phyloP scores from a whole-genome alignment of 2,329 filamentous ascomycete species.

The Botrytis paeoniae region DNA sequence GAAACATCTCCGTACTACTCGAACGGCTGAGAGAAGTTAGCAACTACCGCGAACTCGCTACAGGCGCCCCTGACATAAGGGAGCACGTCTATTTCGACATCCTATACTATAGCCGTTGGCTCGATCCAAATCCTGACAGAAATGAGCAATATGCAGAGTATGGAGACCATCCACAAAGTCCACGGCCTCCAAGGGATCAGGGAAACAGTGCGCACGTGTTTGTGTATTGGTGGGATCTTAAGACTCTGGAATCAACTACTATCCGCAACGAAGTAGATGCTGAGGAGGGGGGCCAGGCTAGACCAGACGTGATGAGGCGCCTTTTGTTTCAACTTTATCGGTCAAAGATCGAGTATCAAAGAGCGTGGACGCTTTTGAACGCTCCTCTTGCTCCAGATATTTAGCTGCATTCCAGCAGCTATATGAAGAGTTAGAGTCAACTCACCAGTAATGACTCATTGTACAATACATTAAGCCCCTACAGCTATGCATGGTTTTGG shows the following conservation, averaged over 20 bases:
- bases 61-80: too few relatives aligned
- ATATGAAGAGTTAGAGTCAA: not conserved
- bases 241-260: accelerated
- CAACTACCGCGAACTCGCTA: too few relatives aligned
- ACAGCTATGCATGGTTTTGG: not conserved
- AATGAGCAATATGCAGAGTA: too few relatives aligned
- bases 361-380: accelerated
- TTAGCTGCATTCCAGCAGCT: not conserved
- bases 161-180: too few relatives aligned
- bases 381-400: accelerated
- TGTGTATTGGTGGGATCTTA: too few relatives aligned
- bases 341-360: not conserved
- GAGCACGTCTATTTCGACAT: too few relatives aligned
- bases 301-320: not conserved
- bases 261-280: too few relatives aligned
- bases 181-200: too few relatives aligned
- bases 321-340: not conserved
- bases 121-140: too few relatives aligned
- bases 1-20: not conserved
- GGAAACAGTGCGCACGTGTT: too few relatives aligned
- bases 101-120: too few relatives aligned
- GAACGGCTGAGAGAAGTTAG: not conserved
- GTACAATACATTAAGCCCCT: not conserved
- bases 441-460: not conserved
- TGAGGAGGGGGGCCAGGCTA: too few relatives aligned